These are phyloP conservation scores for Penicillium canariense DNA, from an alignment of 495 filamentous ascomycete genomes.

Conservation along the genomic window DNA sequence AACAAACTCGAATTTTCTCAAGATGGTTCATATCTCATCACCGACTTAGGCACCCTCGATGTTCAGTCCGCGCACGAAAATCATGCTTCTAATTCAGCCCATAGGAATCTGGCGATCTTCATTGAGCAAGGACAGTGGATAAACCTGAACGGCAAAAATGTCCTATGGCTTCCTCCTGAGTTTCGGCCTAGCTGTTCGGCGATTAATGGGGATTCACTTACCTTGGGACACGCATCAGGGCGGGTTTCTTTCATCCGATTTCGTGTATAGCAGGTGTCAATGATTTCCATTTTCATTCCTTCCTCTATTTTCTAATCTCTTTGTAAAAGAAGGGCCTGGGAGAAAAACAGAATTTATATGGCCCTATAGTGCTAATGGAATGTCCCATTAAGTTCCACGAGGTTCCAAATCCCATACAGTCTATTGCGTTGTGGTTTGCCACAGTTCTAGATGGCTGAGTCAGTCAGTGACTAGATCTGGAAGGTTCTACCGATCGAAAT, in stretches of 20 bases:
- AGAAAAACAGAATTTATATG: no score
- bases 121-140: slow-evolving; percentile 22
- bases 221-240: not conserved
- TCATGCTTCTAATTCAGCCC: not conserved
- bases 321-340: no score
- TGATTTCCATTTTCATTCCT: no score
- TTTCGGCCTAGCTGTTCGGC: slow-evolving; percentile 25
- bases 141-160: slow-evolving; percentile 19
- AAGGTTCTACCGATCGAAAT: no score
- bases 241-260: not conserved
- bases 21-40: slow-evolving; percentile 14
- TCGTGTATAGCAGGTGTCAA: not conserved
- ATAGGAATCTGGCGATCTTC: slow-evolving; percentile 4
- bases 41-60: slow-evolving; percentile 4
- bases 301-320: no score
- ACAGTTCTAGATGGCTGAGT: no score
- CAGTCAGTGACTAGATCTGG: no score
- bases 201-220: not conserved
- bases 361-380: no score
- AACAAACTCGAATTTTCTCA: slow-evolving; percentile 13
- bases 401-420: no score
- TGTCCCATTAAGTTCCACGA: no score
- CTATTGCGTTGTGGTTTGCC: no score
- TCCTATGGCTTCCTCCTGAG: slow-evolving; percentile 31
- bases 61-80: slow-evolving; percentile 7